Evolutionary conservation across 2,329 filamentous ascomycete species (phyloP).

Genomic region (Alternaria ventricosa): DNA sequence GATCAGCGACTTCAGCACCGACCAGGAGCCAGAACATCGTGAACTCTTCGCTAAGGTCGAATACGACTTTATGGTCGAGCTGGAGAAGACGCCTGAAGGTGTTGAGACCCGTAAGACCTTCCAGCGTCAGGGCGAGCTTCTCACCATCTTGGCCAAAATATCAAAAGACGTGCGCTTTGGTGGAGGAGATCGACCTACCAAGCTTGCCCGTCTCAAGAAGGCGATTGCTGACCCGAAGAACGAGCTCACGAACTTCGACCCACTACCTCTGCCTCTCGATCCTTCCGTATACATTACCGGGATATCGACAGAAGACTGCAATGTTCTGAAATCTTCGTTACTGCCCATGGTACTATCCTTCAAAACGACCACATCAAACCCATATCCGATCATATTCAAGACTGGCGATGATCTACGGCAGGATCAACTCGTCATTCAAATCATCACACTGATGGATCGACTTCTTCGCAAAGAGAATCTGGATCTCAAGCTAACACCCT

Average conservation of each 20-base stretch:
- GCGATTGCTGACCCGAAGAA: constrained; percentile 89
- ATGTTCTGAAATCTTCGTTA: constrained; percentile 94
- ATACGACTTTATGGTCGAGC: constrained; percentile 92
- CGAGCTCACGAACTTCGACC: constrained; percentile 81
- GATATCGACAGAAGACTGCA: constrained; percentile 81
- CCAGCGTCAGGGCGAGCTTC: constrained; percentile 85
- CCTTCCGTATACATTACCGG: constrained; percentile 81
- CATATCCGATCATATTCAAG: constrained; percentile 96
- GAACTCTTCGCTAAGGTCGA: constrained; percentile 92
- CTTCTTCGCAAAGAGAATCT: constrained; percentile 94
- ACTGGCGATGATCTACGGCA: constrained; percentile 95
- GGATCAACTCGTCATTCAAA: constrained; percentile 95
- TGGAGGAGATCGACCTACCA: constrained; percentile 76
- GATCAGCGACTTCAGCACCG: constrained; percentile 80
- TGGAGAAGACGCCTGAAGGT: constrained; percentile 75
- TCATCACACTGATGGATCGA: constrained; percentile 97
- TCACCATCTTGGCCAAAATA: constrained; percentile 85
- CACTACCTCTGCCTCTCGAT: constrained; percentile 86
- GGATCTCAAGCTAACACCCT: constrained; percentile 92
- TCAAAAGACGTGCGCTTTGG: constrained; percentile 86
- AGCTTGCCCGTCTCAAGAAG: constrained; percentile 83
- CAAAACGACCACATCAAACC: constrained; percentile 75
- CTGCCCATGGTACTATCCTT: constrained; percentile 92
- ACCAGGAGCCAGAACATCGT: constrained; percentile 76
- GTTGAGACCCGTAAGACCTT: constrained; percentile 76